Evolutionary conservation across 169 alveolate species (phyloP), one percentile per base, ranked within the genome.

Genomic region (Plasmodium fragile): DNA sequence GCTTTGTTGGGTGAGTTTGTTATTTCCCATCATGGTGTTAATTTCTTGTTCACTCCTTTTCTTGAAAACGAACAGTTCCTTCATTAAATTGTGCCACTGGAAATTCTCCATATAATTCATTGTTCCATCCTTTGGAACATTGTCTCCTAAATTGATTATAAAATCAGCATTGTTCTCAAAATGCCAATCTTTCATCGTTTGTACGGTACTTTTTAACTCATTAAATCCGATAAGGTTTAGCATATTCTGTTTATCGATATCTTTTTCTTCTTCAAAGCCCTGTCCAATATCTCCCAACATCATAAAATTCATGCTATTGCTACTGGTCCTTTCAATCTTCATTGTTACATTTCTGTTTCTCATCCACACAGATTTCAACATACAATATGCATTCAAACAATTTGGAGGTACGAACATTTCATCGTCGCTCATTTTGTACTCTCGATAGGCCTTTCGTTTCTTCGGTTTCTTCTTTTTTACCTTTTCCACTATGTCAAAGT

Each of bases 71-170:
- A 89, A 89, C 1, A 79, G 71, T 39, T 79, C 82, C 79, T 32
- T 89, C 71, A 89, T 89, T 89, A 89, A 78, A 36, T 69, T 78
- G 45, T 80, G 82, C 94, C 94, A 89, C 28, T 89, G 36, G 73
- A 78, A 89, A 43, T 78, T 79, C 32, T 65, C 81, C 43, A 59
- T 45, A 59, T 78, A 41, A 65, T 79, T 65, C 34, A 49, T 22
- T 0, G 32, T n/a, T 6, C 52, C 90, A 10, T 55, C 75, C 1
- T 89, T 70, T 7, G 94, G 90, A 52, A 89, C 65, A 89, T 89
- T 89, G 52, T 89, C 94, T 34, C 94, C 94, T 89, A 89, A 89
- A 59, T 89, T 89, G 8, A 89, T 79, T 41, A 89, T 72, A 89
- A 89, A 89, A 79, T 89, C 94, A 45, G 94, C 94, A n/a, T 80